These are phyloP conservation scores for Nakazawaea holstii DNA, from an alignment of 805 yeast species.

Conservation along the genomic window DNA sequence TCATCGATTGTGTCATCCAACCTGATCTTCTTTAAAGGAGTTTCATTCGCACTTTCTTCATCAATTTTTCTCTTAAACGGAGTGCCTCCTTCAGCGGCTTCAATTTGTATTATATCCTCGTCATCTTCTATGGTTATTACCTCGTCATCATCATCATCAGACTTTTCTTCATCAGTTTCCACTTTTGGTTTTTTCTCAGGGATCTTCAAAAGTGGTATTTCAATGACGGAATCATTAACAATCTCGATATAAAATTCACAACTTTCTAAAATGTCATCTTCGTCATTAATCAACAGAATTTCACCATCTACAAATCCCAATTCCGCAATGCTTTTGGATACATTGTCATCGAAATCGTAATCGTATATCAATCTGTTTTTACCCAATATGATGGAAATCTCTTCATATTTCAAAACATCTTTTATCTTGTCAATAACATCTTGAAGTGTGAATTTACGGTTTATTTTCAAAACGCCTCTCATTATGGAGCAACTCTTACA, in stretches of 20 bases:
- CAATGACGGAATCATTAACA: slow-evolving; percentile 14
- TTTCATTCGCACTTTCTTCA: slow-evolving; percentile 9
- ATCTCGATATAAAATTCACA: slow-evolving; percentile 52
- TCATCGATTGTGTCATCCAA: slow-evolving; percentile 2
- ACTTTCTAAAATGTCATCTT: slow-evolving; percentile 59
- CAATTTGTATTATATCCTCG: slow-evolving; percentile 19
- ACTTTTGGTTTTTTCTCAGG: neutral
- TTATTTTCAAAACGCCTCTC: slow-evolving; percentile 42
- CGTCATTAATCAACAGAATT: slow-evolving; percentile 70
- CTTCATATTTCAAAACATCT: slow-evolving; percentile 47
- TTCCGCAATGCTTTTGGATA: slow-evolving; percentile 38
- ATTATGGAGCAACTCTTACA: slow-evolving; percentile 65
- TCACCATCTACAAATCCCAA: slow-evolving; percentile 58
- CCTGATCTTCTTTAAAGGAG: slow-evolving; percentile 9
- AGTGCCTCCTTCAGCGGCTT: slow-evolving; percentile 13
- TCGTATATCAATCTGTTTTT: slow-evolving; percentile 68
- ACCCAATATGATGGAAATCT: slow-evolving; percentile 56
- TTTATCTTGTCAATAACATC: slow-evolving; percentile 48
- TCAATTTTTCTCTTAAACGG: slow-evolving; percentile 7
- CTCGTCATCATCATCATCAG: slow-evolving; percentile 11
- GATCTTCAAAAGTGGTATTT: slow-evolving; percentile 28
- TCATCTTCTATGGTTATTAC: slow-evolving; percentile 13
- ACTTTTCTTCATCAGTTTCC: neutral
- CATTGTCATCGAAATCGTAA: slow-evolving; percentile 81
- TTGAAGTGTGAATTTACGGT: slow-evolving; percentile 32